A percentile compares a stretch with the other conserved stretches of the same genome.
phyloP scores from a whole-genome alignment of 805 yeast species.

The Myxozyma neotropica region DNA sequence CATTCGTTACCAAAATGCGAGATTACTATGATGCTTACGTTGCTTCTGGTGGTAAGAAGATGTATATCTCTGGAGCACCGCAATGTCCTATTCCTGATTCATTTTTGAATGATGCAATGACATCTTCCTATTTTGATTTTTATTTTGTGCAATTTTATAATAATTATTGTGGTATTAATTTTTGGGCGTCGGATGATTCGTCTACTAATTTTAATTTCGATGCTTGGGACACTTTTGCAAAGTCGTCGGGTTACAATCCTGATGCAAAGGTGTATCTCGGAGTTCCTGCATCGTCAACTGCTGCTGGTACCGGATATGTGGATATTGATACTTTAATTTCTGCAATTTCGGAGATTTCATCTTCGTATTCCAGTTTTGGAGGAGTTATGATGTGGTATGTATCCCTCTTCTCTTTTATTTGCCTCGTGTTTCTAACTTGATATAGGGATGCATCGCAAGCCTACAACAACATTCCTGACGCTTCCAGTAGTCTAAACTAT shows the following conservation, averaged over 20 bases:
- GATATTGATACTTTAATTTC: constrained; percentile 48
- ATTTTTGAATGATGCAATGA: constrained; percentile 47
- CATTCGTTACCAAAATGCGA: constrained; percentile 46
- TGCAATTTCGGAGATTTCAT: constrained; percentile 35
- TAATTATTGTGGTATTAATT: constrained; percentile 50
- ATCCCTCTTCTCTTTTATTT: constrained; percentile 28
- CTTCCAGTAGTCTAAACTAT: constrained; percentile 46
- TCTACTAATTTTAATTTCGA: constrained; percentile 49
- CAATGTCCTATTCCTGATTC: constrained; percentile 68
- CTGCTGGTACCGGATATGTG: constrained; percentile 61
- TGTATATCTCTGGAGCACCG: constrained; percentile 66
- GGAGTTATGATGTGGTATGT: constrained; percentile 72
- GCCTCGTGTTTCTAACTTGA: background rate
- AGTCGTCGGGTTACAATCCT: constrained; percentile 48
- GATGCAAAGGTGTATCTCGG: constrained; percentile 63
- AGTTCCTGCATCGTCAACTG: constrained; percentile 56
- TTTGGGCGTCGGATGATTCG: constrained; percentile 1
- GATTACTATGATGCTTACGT: constrained; percentile 41
- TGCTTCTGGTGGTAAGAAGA: constrained; percentile 43
- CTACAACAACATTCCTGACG: constrained; percentile 49
- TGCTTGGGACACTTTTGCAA: constrained; percentile 61
- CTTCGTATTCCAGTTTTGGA: constrained; percentile 51
- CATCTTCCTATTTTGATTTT: constrained; percentile 55
- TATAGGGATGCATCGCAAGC: constrained; percentile 63
- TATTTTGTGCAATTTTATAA: constrained; percentile 70